Evolutionary conservation across 208 protist species (phyloP).

Genomic region (Herpetomonas tarakana): DNA sequence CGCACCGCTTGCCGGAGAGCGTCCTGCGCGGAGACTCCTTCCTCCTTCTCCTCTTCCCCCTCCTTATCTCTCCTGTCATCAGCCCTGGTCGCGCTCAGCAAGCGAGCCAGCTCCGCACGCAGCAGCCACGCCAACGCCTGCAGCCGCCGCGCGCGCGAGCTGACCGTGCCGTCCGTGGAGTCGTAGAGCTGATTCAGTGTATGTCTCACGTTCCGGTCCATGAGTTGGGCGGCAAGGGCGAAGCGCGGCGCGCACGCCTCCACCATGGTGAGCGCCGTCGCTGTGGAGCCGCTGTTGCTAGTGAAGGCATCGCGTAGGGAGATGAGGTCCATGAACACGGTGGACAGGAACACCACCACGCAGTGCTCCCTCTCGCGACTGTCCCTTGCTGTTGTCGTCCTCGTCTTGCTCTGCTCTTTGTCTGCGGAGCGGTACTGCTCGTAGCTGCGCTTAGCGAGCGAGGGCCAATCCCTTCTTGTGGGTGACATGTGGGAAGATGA

Average conservation of each 20-base stretch:
- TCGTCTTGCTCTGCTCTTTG: too few species aligned
- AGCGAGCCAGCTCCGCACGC: conserved; percentile 33
- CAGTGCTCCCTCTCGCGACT: background rate
- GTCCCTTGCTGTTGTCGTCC: too few species aligned
- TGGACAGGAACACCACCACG: background rate
- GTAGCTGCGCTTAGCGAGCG: too few species aligned
- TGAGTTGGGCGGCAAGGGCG: conserved; percentile 9
- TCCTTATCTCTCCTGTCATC: background rate
- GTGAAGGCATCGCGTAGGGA: background rate
- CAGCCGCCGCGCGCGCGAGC: conserved; percentile 34
- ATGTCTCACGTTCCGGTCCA: conserved; percentile 14
- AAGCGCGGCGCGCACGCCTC: background rate
- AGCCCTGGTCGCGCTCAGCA: conserved; percentile 13
- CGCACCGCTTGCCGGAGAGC: conserved; percentile 26
- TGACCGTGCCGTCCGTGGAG: conserved; percentile 37
- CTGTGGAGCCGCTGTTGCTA: too few species aligned
- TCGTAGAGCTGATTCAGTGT: conserved; percentile 16
- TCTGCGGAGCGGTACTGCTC: too few species aligned
- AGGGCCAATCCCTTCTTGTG: too few species aligned
- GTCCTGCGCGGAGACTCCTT: conserved; percentile 23
- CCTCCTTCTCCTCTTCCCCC: conserved; percentile 8
- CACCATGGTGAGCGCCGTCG: too few species aligned
- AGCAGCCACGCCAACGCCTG: conserved; percentile 50
- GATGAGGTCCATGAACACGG: conserved; percentile 1
- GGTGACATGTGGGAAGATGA: too few species aligned